phyloP scores from a whole-genome alignment of 345 rosid species.

The Stellera chamaejasme region DNA sequence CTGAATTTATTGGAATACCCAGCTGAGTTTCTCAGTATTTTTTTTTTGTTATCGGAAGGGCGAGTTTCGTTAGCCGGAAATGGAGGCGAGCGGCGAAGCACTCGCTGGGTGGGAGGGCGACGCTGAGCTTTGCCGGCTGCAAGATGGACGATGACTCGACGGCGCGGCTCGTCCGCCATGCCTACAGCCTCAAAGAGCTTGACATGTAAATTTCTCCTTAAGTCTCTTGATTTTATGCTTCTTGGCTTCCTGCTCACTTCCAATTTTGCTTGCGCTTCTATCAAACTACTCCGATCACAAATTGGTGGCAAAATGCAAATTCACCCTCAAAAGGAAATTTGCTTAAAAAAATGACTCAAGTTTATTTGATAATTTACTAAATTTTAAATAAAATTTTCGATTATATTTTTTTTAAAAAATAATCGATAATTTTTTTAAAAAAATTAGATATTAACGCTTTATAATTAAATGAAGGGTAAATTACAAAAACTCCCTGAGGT shows the following conservation, averaged over 20 bases:
- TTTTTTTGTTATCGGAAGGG: slow-evolving; percentile 26
- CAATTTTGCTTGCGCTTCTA: neutral
- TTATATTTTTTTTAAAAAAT: too few species aligned
- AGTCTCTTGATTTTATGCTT: neutral
- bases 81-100: slow-evolving; percentile 87
- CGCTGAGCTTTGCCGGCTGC: slow-evolving; percentile 70
- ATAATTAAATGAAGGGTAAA: too few species aligned
- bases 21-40: neutral
- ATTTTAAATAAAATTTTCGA: too few species aligned
- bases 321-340: too few species aligned
- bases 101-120: slow-evolving; percentile 55
- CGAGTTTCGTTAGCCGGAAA: slow-evolving; percentile 73
- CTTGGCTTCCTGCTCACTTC: neutral
- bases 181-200: slow-evolving; percentile 77
- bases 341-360: too few species aligned
- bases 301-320: too few species aligned
- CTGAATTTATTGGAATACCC: neutral
- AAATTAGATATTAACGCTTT: too few species aligned
- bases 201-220: slow-evolving; percentile 47
- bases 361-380: too few species aligned
- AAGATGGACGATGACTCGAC: slow-evolving; percentile 84
- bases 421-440: too few species aligned
- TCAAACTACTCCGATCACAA: too few species aligned
- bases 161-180: slow-evolving; percentile 57
- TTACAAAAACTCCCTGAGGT: too few species aligned